phyloP scores from a whole-genome alignment of 2,329 filamentous ascomycete genomes.

The Colletotrichum musicola region DNA sequence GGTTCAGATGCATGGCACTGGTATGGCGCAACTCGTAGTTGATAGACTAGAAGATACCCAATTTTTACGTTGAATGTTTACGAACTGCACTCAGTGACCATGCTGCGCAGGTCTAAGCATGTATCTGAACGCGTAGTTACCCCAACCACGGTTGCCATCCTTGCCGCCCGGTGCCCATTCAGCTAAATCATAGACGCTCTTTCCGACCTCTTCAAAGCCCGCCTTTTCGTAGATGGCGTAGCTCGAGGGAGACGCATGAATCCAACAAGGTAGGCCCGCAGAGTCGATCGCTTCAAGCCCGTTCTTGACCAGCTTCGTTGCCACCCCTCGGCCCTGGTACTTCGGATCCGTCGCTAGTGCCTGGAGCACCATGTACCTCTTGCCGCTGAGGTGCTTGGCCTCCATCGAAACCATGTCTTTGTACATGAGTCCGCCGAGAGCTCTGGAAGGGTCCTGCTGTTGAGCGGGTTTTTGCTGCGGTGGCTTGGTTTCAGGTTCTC shows the following conservation, averaged over 20 bases:
- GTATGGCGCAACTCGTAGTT: too few species aligned
- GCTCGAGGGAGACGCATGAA: slow-evolving; percentile 24
- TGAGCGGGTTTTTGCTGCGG: too few species aligned
- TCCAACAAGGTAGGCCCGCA: slow-evolving; percentile 3
- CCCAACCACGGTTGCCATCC: not conserved
- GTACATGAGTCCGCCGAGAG: slow-evolving; percentile 20
- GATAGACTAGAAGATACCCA: too few species aligned
- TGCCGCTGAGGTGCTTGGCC: not conserved
- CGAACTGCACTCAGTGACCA: too few species aligned
- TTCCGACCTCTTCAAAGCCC: slow-evolving; percentile 20
- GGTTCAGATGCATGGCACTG: too few species aligned
- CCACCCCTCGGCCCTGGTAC: slow-evolving; percentile 12
- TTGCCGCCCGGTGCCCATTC: slow-evolving; percentile 5
- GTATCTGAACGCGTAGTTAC: not conserved
- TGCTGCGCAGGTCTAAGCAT: not conserved
- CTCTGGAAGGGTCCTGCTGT: slow-evolving; percentile 7
- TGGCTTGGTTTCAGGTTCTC: not conserved
- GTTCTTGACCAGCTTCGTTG: not conserved
- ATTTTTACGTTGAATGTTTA: too few species aligned
- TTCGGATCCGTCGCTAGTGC: slow-evolving; percentile 18
- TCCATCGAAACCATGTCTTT: slow-evolving; percentile 17
- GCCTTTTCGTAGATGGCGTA: slow-evolving; percentile 6
- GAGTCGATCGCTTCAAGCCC: slow-evolving; percentile 13
- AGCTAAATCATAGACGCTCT: slow-evolving; percentile 23
- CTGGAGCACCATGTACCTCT: slow-evolving; percentile 13